phyloP scores from a whole-genome alignment of 2,329 filamentous ascomycete species.

The Colletotrichum incanum region DNA sequence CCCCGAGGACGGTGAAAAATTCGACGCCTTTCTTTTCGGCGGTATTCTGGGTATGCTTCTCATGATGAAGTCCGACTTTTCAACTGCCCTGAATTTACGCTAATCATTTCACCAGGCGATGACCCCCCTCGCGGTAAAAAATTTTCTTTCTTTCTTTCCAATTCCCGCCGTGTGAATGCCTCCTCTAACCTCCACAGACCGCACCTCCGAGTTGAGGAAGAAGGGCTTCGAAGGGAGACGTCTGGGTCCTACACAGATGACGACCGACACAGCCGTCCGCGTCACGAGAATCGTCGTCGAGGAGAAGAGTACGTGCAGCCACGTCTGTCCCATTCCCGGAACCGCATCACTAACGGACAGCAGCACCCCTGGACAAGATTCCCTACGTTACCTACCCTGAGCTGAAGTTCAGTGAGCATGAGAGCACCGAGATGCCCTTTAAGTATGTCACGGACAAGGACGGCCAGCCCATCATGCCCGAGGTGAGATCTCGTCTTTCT shows the following conservation, averaged over 20 bases:
- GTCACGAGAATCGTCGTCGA: slow-evolving; percentile 93
- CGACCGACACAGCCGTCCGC: slow-evolving; percentile 95
- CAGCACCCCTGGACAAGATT: slow-evolving; percentile 84
- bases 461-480: slow-evolving; percentile 90
- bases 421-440: slow-evolving; percentile 98
- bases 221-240: slow-evolving; percentile 93
- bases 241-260: slow-evolving; percentile 96
- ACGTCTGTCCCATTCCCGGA: neutral
- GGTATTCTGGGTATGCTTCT: slow-evolving; percentile 85
- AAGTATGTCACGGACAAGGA: slow-evolving; percentile 87
- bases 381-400: slow-evolving; percentile 91
- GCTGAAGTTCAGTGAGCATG: slow-evolving; percentile 89
- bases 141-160: slow-evolving; percentile 48
- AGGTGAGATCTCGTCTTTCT: slow-evolving; percentile 68
- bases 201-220: slow-evolving; percentile 94
- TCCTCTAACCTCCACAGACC: slow-evolving; percentile 70
- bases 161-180: slow-evolving; percentile 17
- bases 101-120: slow-evolving; percentile 74
- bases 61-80: slow-evolving; percentile 27
- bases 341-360: slow-evolving; percentile 32
- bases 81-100: slow-evolving; percentile 23
- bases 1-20: slow-evolving; percentile 85
- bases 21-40: slow-evolving; percentile 95
- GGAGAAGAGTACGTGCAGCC: slow-evolving; percentile 76
- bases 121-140: slow-evolving; percentile 94